These are phyloP conservation scores for Boletus albobrunnescens DNA, from an alignment of 1,284 basidiomycete genomes.

Conservation along the genomic window DNA sequence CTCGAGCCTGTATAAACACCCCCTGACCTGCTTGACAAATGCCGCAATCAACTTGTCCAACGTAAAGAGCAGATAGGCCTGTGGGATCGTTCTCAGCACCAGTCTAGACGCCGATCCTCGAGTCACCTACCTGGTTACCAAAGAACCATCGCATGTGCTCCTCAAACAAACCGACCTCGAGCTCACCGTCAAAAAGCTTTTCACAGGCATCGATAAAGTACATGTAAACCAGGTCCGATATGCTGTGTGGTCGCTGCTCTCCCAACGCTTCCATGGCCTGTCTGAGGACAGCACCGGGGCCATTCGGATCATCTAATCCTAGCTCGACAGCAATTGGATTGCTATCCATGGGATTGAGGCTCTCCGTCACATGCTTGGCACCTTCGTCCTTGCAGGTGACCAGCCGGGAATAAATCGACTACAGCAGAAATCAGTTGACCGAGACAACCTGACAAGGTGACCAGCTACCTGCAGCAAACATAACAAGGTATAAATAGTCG, in stretches of 20 bases:
- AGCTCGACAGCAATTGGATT: slow-evolving; percentile 73
- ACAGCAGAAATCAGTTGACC: slow-evolving; percentile 13
- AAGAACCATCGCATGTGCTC: slow-evolving; percentile 97
- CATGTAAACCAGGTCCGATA: slow-evolving; percentile 72
- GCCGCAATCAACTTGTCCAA: slow-evolving; percentile 87
- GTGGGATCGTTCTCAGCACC: slow-evolving; percentile 26
- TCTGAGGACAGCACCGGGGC: slow-evolving; percentile 62
- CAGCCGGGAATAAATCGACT: slow-evolving; percentile 90
- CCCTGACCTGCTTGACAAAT: slow-evolving; percentile 78
- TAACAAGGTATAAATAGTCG: slow-evolving; percentile 87
- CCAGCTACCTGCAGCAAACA: slow-evolving; percentile 75
- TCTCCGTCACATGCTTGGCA: slow-evolving; percentile 54
- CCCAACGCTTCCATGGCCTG: slow-evolving; percentile 57
- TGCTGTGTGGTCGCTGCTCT: slow-evolving; percentile 31
- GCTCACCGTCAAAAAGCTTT: slow-evolving; percentile 88
- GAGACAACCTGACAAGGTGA: slow-evolving; percentile 1
- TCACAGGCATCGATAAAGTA: slow-evolving; percentile 91
- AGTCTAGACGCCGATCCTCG: slow-evolving; percentile 2
- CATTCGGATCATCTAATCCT: slow-evolving; percentile 72
- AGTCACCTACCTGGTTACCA: slow-evolving; percentile 75
- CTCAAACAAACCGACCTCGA: slow-evolving; percentile 88
- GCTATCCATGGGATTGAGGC: slow-evolving; percentile 55
- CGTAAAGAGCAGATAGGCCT: slow-evolving; percentile 88
- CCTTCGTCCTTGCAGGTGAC: slow-evolving; percentile 83
- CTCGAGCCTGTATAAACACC: background rate